phyloP scores from a whole-genome alignment of 768 basidiomycete species.

The Mycena galopus region DNA sequence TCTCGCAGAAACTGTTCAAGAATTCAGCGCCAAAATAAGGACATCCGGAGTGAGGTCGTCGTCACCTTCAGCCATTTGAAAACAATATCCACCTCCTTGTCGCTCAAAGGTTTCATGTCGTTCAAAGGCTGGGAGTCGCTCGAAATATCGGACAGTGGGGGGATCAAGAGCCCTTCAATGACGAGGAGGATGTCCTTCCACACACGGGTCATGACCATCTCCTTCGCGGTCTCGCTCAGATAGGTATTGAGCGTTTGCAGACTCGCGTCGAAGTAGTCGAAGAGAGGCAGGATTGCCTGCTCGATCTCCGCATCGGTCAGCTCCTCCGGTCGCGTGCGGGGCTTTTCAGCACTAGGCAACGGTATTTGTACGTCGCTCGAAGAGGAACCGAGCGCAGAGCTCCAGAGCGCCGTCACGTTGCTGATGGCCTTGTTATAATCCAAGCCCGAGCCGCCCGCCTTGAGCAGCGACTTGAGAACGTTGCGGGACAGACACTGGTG shows the following conservation, averaged over 20 bases:
- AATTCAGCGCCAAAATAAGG: background rate
- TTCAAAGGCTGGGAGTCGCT: slow-evolving; percentile 93
- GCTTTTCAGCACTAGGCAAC: slow-evolving; percentile 79
- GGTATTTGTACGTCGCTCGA: slow-evolving; percentile 83
- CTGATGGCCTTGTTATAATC: slow-evolving; percentile 94
- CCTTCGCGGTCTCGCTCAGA: slow-evolving; percentile 85
- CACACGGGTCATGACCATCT: slow-evolving; percentile 91
- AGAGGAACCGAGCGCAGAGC: slow-evolving; percentile 74
- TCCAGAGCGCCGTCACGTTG: slow-evolving; percentile 84
- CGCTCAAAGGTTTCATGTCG: slow-evolving; percentile 91
- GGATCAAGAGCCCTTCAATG: slow-evolving; percentile 90
- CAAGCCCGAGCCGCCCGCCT: slow-evolving; percentile 65
- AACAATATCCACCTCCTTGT: slow-evolving; percentile 97
- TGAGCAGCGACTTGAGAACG: slow-evolving; percentile 84
- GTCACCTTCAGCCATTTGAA: slow-evolving; percentile 99
- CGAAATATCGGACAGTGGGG: slow-evolving; percentile 85
- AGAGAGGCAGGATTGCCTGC: slow-evolving; percentile 88
- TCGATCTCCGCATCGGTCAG: slow-evolving; percentile 96
- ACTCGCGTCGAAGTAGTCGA: slow-evolving; percentile 97
- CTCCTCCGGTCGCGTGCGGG: slow-evolving; percentile 80
- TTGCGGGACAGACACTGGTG: slow-evolving; percentile 85
- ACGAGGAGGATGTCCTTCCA: slow-evolving; percentile 96
- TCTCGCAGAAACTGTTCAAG: slow-evolving; percentile 84
- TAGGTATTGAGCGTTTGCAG: slow-evolving; percentile 91
- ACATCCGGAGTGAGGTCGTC: background rate